phyloP scores from a whole-genome alignment of 345 rosid species.

The Physaria fendleri region DNA sequence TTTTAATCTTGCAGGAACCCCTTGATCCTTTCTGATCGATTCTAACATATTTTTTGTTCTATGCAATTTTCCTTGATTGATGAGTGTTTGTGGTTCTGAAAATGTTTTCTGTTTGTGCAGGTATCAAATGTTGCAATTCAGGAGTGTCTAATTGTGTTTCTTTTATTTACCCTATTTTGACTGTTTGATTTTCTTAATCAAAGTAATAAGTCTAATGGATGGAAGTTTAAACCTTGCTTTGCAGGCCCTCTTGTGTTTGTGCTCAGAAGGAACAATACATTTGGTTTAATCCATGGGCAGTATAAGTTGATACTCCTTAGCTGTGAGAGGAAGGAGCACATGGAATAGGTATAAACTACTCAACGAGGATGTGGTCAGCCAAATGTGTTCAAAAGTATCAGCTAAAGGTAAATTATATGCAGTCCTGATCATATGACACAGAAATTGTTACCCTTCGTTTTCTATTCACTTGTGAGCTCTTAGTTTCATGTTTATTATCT shows the following conservation, averaged over 20 bases:
- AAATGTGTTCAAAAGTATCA: background rate
- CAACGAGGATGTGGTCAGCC: background rate
- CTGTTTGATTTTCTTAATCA: background rate
- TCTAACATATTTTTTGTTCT: constrained; percentile 11
- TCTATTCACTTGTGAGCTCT: background rate
- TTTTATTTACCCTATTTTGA: constrained; percentile 20
- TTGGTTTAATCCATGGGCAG: background rate
- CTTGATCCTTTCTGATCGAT: background rate
- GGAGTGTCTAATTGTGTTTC: constrained; percentile 39
- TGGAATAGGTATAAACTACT: background rate
- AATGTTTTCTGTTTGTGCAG: constrained; percentile 63
- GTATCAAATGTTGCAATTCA: constrained; percentile 45
- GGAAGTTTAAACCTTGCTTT: constrained; percentile 15
- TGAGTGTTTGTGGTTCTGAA: constrained; percentile 31
- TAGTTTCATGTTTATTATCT: background rate
- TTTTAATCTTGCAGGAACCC: constrained; percentile 11
- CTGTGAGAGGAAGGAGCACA: constrained; percentile 4
- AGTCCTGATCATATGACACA: background rate
- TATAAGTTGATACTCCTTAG: background rate
- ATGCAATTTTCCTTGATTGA: constrained; percentile 11
- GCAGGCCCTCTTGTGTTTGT: constrained; percentile 19
- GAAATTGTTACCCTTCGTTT: background rate
- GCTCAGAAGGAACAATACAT: background rate
- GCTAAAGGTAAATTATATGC: constrained; percentile 23
- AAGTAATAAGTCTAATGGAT: constrained; percentile 6